Base-by-base conservation (phyloP, 345 rosid species). In the Combretum micranthum region DNA sequence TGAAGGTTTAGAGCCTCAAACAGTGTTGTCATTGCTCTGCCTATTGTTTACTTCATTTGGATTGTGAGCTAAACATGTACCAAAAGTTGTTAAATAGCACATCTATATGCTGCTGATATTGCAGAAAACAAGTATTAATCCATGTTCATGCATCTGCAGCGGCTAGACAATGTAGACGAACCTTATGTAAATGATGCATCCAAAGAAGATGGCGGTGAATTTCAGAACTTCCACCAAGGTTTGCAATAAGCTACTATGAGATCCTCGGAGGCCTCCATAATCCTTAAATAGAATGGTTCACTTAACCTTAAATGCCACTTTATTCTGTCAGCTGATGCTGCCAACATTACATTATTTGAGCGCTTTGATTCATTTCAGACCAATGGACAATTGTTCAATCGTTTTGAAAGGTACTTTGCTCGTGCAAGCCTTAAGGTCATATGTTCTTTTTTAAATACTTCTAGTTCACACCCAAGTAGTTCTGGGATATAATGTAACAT, bases 141-240 rank as follows among this genome's bases (percentile, higher is more conserved):
- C 15, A 20, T 50, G 18, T 22, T 53, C 54, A 20, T 20, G 12
- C 17, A 26, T 61, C 46, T 70, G 67, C 87, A 88, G 96, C 77
- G 77, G 53, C 80, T 88, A 15, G 98, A 91, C 59, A 70, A 57
- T 39, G 59, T 83, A n/a, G 83, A 79, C 9, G 94, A 82, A 47
- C 39, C 70, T 45, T 59, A 61, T 56, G 56, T 67, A 55, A 69
- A 69, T 46, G 55, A 59, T 20, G 67, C 65, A 55, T 69, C 64
- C 15, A 49, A 53, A 63, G 82, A 68, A 49, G 95, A 65, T 57
- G 81, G 73, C 69, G 53, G 73, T 70, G 55, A 52, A 32, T 59
- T 68, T 59, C 78, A 70, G 20, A 65, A 77, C 18, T 50, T 72
- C 13, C 95, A 91, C 69, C 98, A 86, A 91, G 95, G 96, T 91